A percentile compares a stretch with the other conserved stretches of the same genome.
Evolutionary conservation across 257 asterid genomes (phyloP).

Genomic region (Petunia secreta): DNA sequence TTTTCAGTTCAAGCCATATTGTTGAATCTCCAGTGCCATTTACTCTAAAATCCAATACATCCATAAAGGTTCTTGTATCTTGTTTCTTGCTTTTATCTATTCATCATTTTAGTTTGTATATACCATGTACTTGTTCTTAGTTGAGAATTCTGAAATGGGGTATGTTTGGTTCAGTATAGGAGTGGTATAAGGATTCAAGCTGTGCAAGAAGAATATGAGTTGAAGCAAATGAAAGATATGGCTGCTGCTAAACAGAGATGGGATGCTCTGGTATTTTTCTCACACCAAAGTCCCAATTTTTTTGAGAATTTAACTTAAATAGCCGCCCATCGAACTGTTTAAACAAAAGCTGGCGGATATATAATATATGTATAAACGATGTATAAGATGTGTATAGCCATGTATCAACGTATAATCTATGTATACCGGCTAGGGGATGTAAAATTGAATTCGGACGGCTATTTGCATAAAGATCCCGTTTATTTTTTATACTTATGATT

Average conservation of each 20-base stretch:
- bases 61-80: conserved; percentile 39
- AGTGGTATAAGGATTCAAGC: conserved; percentile 67
- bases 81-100: background rate
- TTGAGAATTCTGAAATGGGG: conserved; percentile 32
- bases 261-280: conserved; percentile 78
- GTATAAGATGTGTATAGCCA: too few relatives aligned
- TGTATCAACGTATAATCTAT: too few relatives aligned
- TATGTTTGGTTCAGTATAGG: conserved; percentile 41
- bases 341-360: too few relatives aligned
- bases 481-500: too few relatives aligned
- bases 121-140: background rate
- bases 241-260: conserved; percentile 98
- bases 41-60: conserved; percentile 36
- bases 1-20: conserved; percentile 38
- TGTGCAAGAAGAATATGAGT: conserved; percentile 82
- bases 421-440: too few relatives aligned
- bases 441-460: too few relatives aligned
- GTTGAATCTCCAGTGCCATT: conserved; percentile 40
- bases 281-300: background rate
- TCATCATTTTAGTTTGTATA: background rate
- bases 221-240: conserved; percentile 93
- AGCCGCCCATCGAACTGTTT: too few relatives aligned
- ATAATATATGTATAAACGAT: too few relatives aligned
- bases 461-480: too few relatives aligned
- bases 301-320: background rate